Percentiles rank a stretch among this genome's conserved stretches.
Conservation (phyloP, 257 asterid genomes). For the Plantago major region DNA sequence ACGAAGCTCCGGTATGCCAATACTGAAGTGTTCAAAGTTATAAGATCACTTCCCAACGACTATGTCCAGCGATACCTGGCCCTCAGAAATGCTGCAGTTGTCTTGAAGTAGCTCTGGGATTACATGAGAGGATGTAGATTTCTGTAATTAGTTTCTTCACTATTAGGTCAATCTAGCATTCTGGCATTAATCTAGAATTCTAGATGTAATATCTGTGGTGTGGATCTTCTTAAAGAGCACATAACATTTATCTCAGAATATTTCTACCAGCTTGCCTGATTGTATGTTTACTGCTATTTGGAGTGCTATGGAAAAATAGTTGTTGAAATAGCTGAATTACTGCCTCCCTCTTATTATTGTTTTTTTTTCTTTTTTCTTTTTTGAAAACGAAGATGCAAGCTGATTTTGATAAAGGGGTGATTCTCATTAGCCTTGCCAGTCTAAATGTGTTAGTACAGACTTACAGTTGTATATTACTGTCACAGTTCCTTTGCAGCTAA, state of each 20-base stretch:
- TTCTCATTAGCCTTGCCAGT: too few relatives aligned
- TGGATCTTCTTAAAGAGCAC: constrained; percentile 1
- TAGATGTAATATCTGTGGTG: neutral
- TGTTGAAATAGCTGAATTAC: too few relatives aligned
- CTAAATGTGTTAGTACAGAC: too few relatives aligned
- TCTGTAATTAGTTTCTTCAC: constrained; percentile 2
- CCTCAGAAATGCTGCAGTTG: constrained; percentile 91
- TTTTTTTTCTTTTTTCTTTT: too few relatives aligned
- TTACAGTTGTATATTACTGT: too few relatives aligned
- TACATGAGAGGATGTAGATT: constrained; percentile 1
- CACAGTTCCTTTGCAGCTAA: too few relatives aligned
- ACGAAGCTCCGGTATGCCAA: constrained; percentile 87
- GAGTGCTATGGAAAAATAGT: too few relatives aligned
- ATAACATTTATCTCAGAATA: neutral
- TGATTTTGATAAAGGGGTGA: too few relatives aligned
- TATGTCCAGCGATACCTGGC: constrained; percentile 86
- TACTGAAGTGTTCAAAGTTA: constrained; percentile 74
- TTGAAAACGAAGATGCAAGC: too few relatives aligned
- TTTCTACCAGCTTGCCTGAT: neutral
- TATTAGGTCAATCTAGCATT: neutral
- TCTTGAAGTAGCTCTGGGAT: constrained; percentile 49
- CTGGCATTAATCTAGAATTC: neutral
- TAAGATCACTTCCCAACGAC: constrained; percentile 86
- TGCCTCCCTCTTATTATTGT: too few relatives aligned
- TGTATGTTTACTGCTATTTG: too few relatives aligned